phyloP scores from a whole-genome alignment of 192 early-diverging fungal genomes.

The Glomus cerebriforme region DNA sequence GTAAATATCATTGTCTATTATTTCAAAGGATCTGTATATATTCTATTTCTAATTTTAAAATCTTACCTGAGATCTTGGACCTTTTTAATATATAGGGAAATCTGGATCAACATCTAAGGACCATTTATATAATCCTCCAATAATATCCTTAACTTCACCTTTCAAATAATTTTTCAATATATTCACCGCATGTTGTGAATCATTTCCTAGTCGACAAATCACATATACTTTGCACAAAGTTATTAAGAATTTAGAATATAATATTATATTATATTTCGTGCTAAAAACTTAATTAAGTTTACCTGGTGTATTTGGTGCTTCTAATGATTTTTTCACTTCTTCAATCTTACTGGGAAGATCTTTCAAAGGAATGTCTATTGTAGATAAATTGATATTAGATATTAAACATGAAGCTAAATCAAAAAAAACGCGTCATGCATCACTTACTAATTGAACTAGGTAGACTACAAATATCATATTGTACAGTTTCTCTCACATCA shows the following conservation, averaged over 20 bases:
- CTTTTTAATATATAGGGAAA: constrained; percentile 83
- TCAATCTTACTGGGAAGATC: constrained; percentile 48
- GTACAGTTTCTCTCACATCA: constrained; percentile 85
- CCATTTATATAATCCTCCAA: constrained; percentile 83
- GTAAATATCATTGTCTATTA: too few species aligned
- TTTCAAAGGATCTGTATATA: too few species aligned
- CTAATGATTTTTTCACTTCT: constrained; percentile 39
- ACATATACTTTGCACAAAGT: constrained; percentile 60
- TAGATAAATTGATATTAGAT: background rate
- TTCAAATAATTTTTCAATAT: constrained; percentile 63
- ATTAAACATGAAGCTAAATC: background rate
- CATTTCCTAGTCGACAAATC: constrained; percentile 88
- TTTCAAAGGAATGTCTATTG: constrained; percentile 60
- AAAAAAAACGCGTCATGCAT: background rate
- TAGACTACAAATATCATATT: constrained; percentile 83
- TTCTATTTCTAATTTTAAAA: too few species aligned
- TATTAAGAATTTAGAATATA: background rate
- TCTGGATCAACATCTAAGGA: constrained; percentile 66
- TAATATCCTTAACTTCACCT: constrained; percentile 71
- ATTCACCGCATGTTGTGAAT: constrained; percentile 84
- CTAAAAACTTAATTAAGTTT: background rate
- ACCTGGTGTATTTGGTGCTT: constrained; percentile 2
- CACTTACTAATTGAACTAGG: constrained; percentile 63
- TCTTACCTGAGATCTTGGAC: too few species aligned
- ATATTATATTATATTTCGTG: too few species aligned